Evolutionary conservation across 2,329 filamentous ascomycete species (phyloP).

Genomic region (Neocatenulostroma microsporum): DNA sequence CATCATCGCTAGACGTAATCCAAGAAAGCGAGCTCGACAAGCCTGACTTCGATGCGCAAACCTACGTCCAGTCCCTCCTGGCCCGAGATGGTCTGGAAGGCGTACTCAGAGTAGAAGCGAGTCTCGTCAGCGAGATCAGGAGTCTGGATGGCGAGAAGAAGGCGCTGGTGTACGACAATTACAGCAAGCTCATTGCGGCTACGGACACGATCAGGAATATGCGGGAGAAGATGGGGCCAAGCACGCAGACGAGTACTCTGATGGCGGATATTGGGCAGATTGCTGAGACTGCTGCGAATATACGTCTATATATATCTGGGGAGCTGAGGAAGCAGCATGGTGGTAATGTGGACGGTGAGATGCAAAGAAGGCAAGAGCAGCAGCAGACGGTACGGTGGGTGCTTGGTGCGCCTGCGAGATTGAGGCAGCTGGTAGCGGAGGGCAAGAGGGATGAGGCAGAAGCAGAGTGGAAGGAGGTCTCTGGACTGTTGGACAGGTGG

Average conservation of each 20-base stretch:
- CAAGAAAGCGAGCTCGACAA: constrained; percentile 65
- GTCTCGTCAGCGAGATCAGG: constrained; percentile 67
- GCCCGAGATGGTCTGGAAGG: constrained; percentile 58
- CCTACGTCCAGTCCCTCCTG: constrained; percentile 57
- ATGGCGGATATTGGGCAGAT: constrained; percentile 68
- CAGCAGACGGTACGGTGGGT: constrained; percentile 56
- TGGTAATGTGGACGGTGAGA: constrained; percentile 18
- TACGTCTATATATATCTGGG: too few relatives aligned
- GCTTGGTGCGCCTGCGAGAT: constrained; percentile 51
- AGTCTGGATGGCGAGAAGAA: constrained; percentile 94
- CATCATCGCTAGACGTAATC: constrained; percentile 45
- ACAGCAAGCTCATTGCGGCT: constrained; percentile 91
- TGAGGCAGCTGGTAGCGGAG: constrained; percentile 51
- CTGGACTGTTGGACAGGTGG: constrained; percentile 37
- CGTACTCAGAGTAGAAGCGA: constrained; percentile 61
- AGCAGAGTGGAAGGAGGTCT: constrained; percentile 40
- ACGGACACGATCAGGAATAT: constrained; percentile 93
- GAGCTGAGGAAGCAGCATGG: constrained; percentile 21
- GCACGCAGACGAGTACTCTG: constrained; percentile 64
- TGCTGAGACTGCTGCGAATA: constrained; percentile 49
- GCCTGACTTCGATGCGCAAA: constrained; percentile 62
- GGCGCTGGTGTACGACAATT: constrained; percentile 96
- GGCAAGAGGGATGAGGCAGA: constrained; percentile 56
- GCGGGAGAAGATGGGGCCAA: constrained; percentile 71
- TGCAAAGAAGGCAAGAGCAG: constrained; percentile 26